Base-by-base conservation (phyloP, 108 stramenopile species). In the Asterionellopsis glacialis region DNA sequence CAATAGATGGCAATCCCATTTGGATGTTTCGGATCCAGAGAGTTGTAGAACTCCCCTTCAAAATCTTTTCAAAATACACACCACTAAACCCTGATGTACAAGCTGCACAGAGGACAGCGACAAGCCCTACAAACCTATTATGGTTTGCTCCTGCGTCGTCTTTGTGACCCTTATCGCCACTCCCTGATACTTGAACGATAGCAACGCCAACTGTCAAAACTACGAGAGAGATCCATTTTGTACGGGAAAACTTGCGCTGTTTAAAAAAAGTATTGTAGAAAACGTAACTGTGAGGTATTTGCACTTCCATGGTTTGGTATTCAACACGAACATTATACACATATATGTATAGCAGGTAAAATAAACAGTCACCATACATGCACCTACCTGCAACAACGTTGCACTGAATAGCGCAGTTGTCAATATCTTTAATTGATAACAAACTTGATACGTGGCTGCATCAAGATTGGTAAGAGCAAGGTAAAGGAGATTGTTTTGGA, bases 401-500 rank as follows among this genome's bases (percentile, higher is more conserved):
- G 93, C 91, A 45, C 90, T 91, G 69, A 99, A 99, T 10, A 98
- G 51, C 0, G 98, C 98, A 23, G 98, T 98, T n/a, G 97, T 98
- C 18, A 99, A 69, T 50, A 99, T 98, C 68, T 99, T 99, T 51
- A 96, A 75, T 59, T 99, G 97, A 73, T 98, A 98, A 59, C 88
- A 89, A 5, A 99, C 96, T 84, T 98, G 97, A 75, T 97, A 98
- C 12, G 91, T 96, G 0, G 97, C 94, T 0, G 96, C 95, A 63
- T 98, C 97, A 39, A 99, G 76, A 65, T 99, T 95, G 11, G 86
- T 85, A 61, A 98, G 74, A 1, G 99, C 97, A 49, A 93, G 57
- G 63, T 97, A 98, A 9, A 99, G 81, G 10, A 99, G 82, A 81
- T 97, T 98, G 87, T 99, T 99, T 73, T 99, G 99, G 9, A 98